Evolutionary conservation across 2,329 filamentous ascomycete species (phyloP).

Genomic region (Aspergillus uvarum): DNA sequence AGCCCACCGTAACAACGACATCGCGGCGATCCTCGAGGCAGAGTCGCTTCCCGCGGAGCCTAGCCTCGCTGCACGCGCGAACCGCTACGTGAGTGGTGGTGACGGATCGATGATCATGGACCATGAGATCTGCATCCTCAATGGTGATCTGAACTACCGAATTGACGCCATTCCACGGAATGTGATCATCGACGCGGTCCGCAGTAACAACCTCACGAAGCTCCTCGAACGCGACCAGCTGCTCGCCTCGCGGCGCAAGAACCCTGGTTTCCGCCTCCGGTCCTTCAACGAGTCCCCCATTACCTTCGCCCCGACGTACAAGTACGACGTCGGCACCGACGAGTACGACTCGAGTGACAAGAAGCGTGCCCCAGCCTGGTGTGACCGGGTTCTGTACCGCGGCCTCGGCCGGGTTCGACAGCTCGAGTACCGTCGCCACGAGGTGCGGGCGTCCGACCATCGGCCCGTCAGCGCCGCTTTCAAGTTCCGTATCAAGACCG

Average conservation of each 20-base stretch:
- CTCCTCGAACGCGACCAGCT: conserved; percentile 92
- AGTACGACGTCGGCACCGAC: conserved; percentile 95
- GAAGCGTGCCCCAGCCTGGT: conserved; percentile 92
- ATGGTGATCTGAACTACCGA: conserved; percentile 96
- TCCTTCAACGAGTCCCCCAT: conserved; percentile 91
- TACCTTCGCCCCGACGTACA: conserved; percentile 93
- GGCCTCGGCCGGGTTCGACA: conserved; percentile 81
- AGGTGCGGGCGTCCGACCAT: conserved; percentile 88
- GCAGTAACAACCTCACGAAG: conserved; percentile 76
- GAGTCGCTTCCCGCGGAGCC: conserved; percentile 70
- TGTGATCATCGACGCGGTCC: conserved; percentile 82
- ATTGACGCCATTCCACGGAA: conserved; percentile 97
- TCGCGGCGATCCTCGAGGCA: conserved; percentile 83
- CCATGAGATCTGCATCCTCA: conserved; percentile 94
- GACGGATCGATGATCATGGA: conserved; percentile 94
- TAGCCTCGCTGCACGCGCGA: conserved; percentile 65
- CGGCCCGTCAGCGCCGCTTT: conserved; percentile 86
- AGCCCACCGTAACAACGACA: conserved; percentile 85
- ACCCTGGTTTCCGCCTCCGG: conserved; percentile 83
- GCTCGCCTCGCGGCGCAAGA: conserved; percentile 81
- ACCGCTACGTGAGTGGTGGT: conserved; percentile 85
- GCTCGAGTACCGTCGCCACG: conserved; percentile 82
- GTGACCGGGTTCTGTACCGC: conserved; percentile 86
- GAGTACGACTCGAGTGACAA: conserved; percentile 95
- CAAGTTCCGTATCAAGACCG: conserved; percentile 78